phyloP scores from a whole-genome alignment of 139 green algal genomes.

The Coelastrella sp. region DNA sequence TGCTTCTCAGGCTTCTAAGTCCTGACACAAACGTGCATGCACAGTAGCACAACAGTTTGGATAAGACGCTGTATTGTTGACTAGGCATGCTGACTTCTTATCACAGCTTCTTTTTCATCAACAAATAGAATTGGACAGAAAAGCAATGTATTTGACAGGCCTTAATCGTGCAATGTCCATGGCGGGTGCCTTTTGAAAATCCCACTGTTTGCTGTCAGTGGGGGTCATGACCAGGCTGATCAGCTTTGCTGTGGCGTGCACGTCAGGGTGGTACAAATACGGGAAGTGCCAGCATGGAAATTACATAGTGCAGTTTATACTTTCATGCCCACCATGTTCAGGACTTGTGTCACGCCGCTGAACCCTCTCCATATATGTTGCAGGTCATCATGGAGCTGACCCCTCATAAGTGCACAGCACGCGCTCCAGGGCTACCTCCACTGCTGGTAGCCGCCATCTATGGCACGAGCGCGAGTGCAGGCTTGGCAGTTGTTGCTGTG shows the following conservation, averaged over 20 bases:
- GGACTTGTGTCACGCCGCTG: neutral
- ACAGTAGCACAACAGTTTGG: neutral
- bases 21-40: neutral
- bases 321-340: neutral
- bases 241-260: no score
- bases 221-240: no score
- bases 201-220: no score
- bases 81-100: neutral
- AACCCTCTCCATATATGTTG: neutral
- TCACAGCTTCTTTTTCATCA: neutral
- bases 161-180: no score
- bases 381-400: neutral
- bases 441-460: slow-evolving; percentile 27
- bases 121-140: neutral
- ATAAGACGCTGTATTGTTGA: no score
- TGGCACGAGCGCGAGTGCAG: neutral
- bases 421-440: neutral
- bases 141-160: no score
- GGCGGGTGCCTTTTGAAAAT: no score
- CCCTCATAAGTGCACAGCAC: neutral
- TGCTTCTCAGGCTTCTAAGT: no score
- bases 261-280: no score
- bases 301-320: neutral
- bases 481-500: slow-evolving; percentile 18
- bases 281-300: neutral